Percentiles rank a stretch among this genome's conserved stretches.
Evolutionary conservation across 495 filamentous ascomycete genomes (phyloP).

Genomic region (Penicillium manginii): DNA sequence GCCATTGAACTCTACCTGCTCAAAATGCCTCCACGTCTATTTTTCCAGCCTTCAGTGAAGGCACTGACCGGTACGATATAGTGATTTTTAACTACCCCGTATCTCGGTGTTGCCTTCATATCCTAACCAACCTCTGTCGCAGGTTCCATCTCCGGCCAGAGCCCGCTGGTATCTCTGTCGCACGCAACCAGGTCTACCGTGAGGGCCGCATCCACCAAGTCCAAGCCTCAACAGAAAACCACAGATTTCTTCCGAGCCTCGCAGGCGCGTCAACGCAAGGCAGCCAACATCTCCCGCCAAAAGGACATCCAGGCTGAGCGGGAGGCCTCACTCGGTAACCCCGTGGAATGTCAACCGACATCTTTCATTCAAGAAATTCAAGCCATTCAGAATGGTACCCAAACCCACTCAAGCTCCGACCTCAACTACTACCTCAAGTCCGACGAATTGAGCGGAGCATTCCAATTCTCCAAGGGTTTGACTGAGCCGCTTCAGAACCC

Average conservation of each 20-base stretch:
- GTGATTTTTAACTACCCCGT: slow-evolving; percentile 1
- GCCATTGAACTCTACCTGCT: slow-evolving; percentile 13
- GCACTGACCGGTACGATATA: slow-evolving; percentile 60
- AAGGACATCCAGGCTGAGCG: slow-evolving; percentile 65
- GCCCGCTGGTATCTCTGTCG: slow-evolving; percentile 34
- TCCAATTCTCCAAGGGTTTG: slow-evolving; percentile 66
- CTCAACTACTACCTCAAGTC: slow-evolving; percentile 76
- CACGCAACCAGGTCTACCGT: slow-evolving; percentile 37
- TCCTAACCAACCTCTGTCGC: neutral
- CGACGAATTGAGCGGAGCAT: slow-evolving; percentile 62
- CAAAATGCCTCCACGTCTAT: slow-evolving; percentile 78
- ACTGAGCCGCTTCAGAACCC: slow-evolving; percentile 54
- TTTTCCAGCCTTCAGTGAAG: slow-evolving; percentile 62
- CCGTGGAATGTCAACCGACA: slow-evolving; percentile 75
- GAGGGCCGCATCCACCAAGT: slow-evolving; percentile 44
- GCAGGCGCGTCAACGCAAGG: slow-evolving; percentile 76
- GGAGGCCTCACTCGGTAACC: slow-evolving; percentile 66
- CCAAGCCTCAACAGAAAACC: slow-evolving; percentile 40
- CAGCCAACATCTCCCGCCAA: slow-evolving; percentile 75
- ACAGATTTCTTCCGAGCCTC: slow-evolving; percentile 51
- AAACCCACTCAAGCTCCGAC: slow-evolving; percentile 34
- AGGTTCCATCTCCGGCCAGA: slow-evolving; percentile 41
- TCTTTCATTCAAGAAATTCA: slow-evolving; percentile 85
- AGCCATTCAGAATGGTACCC: slow-evolving; percentile 39
- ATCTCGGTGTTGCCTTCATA: slow-evolving; percentile 3